Evolutionary conservation across 2,329 filamentous ascomycete genomes (phyloP), one percentile per base, ranked within the genome.

Genomic region (Curvularia hawaiiensis): DNA sequence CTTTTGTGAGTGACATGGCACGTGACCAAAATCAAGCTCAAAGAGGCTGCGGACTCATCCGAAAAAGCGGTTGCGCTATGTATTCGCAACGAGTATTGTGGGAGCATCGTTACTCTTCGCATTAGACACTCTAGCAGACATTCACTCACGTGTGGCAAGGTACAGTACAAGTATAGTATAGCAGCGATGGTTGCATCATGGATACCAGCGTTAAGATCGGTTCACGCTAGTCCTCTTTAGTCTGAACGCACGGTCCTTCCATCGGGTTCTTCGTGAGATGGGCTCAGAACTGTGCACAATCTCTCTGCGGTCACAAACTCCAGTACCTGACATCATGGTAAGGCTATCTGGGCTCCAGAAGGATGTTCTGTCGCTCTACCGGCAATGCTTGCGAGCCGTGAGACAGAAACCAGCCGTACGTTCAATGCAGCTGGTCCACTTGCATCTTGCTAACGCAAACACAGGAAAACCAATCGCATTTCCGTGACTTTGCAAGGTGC

Each of bases 301-400:
- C 28, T 47, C 24, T 40, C 22, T 11, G 48, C 46, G 50, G 24
- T 47, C 24, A 46, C 35, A 24, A 46, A 1, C 12, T 18, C 14
- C 31, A 44, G 26, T 40, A 7, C n/a, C 18, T 35, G n/a, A 43
- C 35, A 44, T 47, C 10, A 77, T 77, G 75, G 67, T 65, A 22
- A 84, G 87, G 67, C 81, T 93, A 26, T 96, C 93, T 8, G 95
- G 95, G 35, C 82, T 98, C n/a, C 94, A 98, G 75, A 89, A 86
- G 69, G 92, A 97, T 70, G 94, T 97, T 3, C 77, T 98, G 50
- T 83, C 87, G 33, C 85, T 99, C 14, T 99, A 98, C 75, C 88
- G 94, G 57, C 85, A 87, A 72, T 98, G 94, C 70, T 80, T 99
- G 26, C 86, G 93, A 58, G 91, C 90, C 70, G 88, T 89, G 58